These are phyloP conservation scores for Caloboletus inedulis DNA, from an alignment of 1,284 basidiomycete genomes.

Conservation along the genomic window DNA sequence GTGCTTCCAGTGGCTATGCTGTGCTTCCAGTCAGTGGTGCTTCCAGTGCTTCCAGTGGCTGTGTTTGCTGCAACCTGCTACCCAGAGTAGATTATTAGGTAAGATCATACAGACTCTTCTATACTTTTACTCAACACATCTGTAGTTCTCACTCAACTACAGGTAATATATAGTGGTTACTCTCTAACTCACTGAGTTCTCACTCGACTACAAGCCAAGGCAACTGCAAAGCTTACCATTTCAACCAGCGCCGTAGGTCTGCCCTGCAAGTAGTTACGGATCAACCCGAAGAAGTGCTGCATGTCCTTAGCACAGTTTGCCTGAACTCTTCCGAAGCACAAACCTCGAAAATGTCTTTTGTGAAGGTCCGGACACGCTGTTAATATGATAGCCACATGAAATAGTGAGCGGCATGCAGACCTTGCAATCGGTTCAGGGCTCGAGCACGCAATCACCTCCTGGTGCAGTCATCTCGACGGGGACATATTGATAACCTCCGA, in stretches of 20 bases:
- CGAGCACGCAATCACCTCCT: conserved; percentile 74
- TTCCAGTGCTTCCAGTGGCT: too few species aligned
- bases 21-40: too few species aligned
- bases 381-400: conserved; percentile 16
- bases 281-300: conserved; percentile 59
- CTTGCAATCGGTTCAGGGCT: conserved; percentile 83
- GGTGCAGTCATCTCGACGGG: conserved; percentile 80
- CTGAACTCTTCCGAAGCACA: conserved; percentile 63
- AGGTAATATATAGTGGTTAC: too few species aligned
- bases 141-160: too few species aligned
- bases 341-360: conserved; percentile 59
- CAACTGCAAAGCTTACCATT: conserved; percentile 44
- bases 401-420: conserved; percentile 37
- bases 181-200: too few species aligned
- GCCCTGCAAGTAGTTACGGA: conserved; percentile 68
- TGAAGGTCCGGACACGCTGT: conserved; percentile 47
- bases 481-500: conserved; percentile 82
- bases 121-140: too few species aligned
- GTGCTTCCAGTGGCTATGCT: too few species aligned
- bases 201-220: too few species aligned
- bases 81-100: too few species aligned
- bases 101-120: too few species aligned
- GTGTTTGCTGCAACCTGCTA: too few species aligned
- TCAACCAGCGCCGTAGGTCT: conserved; percentile 63
- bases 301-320: conserved; percentile 51